Base-by-base conservation (phyloP, 106 monocot species). In the Allium sativum region DNA sequence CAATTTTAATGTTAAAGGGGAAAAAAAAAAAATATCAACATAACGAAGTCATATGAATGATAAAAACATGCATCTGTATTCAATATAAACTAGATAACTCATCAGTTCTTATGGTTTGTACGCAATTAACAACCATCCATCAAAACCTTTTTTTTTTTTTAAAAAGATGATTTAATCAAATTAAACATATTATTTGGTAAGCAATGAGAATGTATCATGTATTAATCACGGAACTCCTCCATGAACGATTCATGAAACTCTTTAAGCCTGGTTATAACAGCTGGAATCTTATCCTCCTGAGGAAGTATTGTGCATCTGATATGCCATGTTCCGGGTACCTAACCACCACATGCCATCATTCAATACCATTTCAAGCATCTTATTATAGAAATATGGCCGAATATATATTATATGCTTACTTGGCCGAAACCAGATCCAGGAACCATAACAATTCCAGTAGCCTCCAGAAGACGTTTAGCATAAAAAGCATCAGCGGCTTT, bases 241-340 rank as follows among this genome's bases (percentile, higher is more conserved):
- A 90, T 87, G 73, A 95, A 95, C 7, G 64, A 50, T 61, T 86
- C 87, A 67, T 95, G 95, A 77, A 95, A 95, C 20, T 74, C 81
- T 66, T 79, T 87, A 64, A 95, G 69, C 52, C 76, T 62, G 66
- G 90, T 76, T 62, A 91, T 75, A 43, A 96, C 77, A 47, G 84
- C 96, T 9, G 96, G 96, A 44, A 96, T 96, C 72, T 91, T 96
- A 10, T 96, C 96, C 74, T 96, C 96, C 67, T 87, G 96, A 2
- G 96, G 96, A 45, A 96, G 77, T 59, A 96, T 96, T 7, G 96
- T 96, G 82, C 90, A 91, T 75, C 96, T 87, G 13, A 96, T 50
- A 58, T 96, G 96, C 84, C 87, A 96, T 48, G 96, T 95, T 65
- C 90, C 91, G 3, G 90, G 90, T 19, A 96, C 96, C 96, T 96